Percentiles rank a stretch among this genome's conserved stretches.
Conservation (phyloP, 2,329 filamentous ascomycete species). For the Lecanosticta acicola region DNA sequence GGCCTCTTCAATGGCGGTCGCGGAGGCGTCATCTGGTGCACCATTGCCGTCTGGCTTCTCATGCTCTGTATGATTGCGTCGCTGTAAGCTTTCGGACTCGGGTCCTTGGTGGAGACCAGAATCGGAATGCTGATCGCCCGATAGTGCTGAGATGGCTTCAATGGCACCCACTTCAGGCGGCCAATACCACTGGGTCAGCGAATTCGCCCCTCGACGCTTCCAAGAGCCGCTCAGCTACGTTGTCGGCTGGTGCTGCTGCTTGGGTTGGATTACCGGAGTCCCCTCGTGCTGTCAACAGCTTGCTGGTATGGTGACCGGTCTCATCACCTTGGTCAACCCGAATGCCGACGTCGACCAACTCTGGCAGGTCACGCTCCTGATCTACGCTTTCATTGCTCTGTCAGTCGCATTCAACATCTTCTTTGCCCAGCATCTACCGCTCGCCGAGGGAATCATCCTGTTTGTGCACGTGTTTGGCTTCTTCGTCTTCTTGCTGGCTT, state of each 20-base stretch:
- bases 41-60: conserved; percentile 30
- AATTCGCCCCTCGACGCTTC: conserved; percentile 39
- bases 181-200: conserved; percentile 34
- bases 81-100: conserved; percentile 16
- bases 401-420: conserved; percentile 35
- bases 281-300: conserved; percentile 29
- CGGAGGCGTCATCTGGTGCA: conserved; percentile 28
- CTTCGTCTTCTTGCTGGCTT: conserved; percentile 39
- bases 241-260: conserved; percentile 39
- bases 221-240: conserved; percentile 44
- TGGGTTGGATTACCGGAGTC: conserved; percentile 31
- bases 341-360: conserved; percentile 20
- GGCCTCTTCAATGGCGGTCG: conserved; percentile 30
- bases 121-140: conserved; percentile 7
- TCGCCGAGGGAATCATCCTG: conserved; percentile 33
- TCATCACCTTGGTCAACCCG: conserved; percentile 28
- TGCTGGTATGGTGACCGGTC: conserved; percentile 28
- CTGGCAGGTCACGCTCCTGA: conserved; percentile 31
- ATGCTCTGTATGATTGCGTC: conserved; percentile 31
- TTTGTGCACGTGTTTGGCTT: conserved; percentile 43
- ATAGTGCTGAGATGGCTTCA: conserved; percentile 28
- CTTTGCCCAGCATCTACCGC: conserved; percentile 30
- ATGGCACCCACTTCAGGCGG: conserved; percentile 30
- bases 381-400: conserved; percentile 29
- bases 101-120: neutral